Evolutionary conservation across 2,329 filamentous ascomycete species (phyloP).

Genomic region (Fusarium beomiforme): DNA sequence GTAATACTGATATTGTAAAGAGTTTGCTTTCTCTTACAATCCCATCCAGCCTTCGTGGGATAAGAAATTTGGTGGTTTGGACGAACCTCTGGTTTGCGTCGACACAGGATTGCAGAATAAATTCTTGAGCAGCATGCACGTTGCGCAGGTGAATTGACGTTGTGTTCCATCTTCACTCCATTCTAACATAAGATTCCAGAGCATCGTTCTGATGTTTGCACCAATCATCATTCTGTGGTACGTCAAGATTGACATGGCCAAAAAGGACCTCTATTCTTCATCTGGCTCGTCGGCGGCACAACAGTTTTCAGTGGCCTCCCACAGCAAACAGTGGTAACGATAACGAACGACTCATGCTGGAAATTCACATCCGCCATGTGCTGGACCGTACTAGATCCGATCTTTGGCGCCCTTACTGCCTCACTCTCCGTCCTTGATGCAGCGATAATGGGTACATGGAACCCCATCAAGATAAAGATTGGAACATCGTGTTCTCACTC

Average conservation of each 20-base stretch:
- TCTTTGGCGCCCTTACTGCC: conserved; percentile 11
- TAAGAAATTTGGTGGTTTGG: conserved; percentile 16
- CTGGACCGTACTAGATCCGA: conserved; percentile 22
- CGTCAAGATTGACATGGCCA: conserved; percentile 17
- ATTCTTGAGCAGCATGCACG: conserved; percentile 29
- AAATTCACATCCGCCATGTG: conserved; percentile 21
- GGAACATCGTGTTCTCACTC: conserved; percentile 18
- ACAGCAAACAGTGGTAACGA: conserved; percentile 18
- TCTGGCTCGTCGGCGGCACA: conserved; percentile 23
- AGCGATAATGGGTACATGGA: conserved; percentile 27
- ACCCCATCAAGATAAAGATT: conserved; percentile 17
- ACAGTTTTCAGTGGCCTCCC: conserved; percentile 13
- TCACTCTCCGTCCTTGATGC: conserved; percentile 20
- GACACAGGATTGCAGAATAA: conserved; percentile 7
- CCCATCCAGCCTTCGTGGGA: conserved; percentile 5
- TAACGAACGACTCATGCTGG: conserved; percentile 25
- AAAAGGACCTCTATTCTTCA: conserved; percentile 22
- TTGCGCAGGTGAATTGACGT: conserved; percentile 4
- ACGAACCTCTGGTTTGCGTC: conserved; percentile 4
- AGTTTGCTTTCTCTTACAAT: conserved; percentile 11
- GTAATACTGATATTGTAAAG: not conserved
- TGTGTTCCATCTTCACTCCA: fast-evolving
- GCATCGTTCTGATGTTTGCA: conserved; percentile 8
- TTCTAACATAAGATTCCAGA: not conserved
- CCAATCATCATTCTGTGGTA: conserved; percentile 22